phyloP scores from a whole-genome alignment of 2,329 filamentous ascomycete species.

The Ceratocystis lukuohia region DNA sequence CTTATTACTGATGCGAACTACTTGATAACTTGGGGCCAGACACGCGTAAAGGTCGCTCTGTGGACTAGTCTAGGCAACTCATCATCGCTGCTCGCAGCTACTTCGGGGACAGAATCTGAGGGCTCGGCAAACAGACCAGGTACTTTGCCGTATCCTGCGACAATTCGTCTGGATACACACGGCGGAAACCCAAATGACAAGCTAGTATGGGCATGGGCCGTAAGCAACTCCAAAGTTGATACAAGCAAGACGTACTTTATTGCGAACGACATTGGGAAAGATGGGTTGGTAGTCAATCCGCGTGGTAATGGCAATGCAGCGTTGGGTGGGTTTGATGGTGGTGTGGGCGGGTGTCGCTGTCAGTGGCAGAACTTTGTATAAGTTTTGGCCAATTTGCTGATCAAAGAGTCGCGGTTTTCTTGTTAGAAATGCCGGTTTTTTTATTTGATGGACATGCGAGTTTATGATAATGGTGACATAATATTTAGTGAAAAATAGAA shows the following conservation, averaged over 20 bases:
- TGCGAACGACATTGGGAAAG: constrained; percentile 36
- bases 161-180: constrained; percentile 47
- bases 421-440: not conserved
- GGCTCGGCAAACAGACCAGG: constrained; percentile 33
- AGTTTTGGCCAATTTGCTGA: not conserved
- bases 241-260: constrained; percentile 33
- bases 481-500: not conserved
- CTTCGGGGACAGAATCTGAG: constrained; percentile 23
- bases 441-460: too few species aligned
- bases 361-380: constrained; percentile 40
- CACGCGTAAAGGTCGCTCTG: constrained; percentile 50
- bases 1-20: constrained; percentile 39
- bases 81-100: constrained; percentile 30
- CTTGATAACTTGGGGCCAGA: constrained; percentile 46
- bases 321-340: constrained; percentile 49
- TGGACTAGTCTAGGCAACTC: constrained; percentile 42
- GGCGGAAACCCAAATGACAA: constrained; percentile 42
- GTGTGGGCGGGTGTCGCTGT: constrained; percentile 48
- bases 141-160: constrained; percentile 51
- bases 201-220: constrained; percentile 39
- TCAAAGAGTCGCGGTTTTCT: constrained; percentile 7
- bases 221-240: constrained; percentile 36
- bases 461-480: too few species aligned
- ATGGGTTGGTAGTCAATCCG: constrained; percentile 41
- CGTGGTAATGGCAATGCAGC: constrained; percentile 32